Percentiles rank a stretch among this genome's conserved stretches.
phyloP scores from a whole-genome alignment of 1,284 basidiomycete species.

The Kalmanozyma brasiliensis region DNA sequence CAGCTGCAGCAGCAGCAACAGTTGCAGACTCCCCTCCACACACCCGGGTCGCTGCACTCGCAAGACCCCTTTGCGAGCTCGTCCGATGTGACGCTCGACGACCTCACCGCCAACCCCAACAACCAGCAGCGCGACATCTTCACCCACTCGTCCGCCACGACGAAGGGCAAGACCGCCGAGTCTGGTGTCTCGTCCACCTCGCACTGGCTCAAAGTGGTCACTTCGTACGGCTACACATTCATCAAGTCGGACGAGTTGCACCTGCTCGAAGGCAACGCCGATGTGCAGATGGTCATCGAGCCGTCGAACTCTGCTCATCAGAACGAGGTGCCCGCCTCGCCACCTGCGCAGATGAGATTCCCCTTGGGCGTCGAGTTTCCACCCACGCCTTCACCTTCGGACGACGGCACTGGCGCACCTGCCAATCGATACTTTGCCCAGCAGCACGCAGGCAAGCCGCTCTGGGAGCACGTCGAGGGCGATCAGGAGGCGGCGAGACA shows the following conservation, averaged over 20 bases:
- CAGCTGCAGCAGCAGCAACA: conserved; percentile 14
- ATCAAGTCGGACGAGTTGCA: conserved; percentile 46
- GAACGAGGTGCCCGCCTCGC: conserved; percentile 38
- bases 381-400: conserved; percentile 42
- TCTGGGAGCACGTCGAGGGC: conserved; percentile 48
- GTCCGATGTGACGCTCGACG: conserved; percentile 43
- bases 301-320: conserved; percentile 21
- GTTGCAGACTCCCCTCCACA: conserved; percentile 11
- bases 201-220: conserved; percentile 51
- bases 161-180: conserved; percentile 27
- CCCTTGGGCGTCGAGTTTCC: conserved; percentile 45
- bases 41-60: conserved; percentile 5
- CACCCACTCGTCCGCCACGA: conserved; percentile 30
- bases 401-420: conserved; percentile 28
- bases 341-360: conserved; percentile 33
- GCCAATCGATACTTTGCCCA: conserved; percentile 28
- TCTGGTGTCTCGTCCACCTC: conserved; percentile 2
- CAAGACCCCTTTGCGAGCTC: conserved; percentile 37
- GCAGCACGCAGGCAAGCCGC: conserved; percentile 24
- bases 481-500: conserved; percentile 27
- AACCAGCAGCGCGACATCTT: conserved; percentile 39
- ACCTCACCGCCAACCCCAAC: conserved; percentile 15
- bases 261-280: conserved; percentile 38
- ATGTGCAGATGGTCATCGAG: conserved; percentile 50
- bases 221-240: conserved; percentile 49